Base-by-base conservation (phyloP, 805 yeast genomes). In the Kazachstania bromeliacearum region DNA sequence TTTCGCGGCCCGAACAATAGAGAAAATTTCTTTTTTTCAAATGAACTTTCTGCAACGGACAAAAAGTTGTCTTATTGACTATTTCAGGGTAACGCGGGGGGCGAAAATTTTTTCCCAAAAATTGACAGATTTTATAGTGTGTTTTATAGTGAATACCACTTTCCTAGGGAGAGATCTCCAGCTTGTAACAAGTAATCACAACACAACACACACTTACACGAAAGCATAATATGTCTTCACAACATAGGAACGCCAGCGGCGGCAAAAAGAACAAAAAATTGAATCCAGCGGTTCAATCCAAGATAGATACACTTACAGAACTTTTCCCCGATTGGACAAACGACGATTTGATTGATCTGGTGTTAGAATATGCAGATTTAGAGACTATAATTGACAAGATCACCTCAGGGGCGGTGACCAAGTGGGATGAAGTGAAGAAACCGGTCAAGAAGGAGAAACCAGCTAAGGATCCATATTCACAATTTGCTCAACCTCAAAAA, bases 271-370 rank as follows among this genome's bases (percentile, higher is more conserved):
- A 33, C 31, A 48, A 46, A 32, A 59, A 57, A 42, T 39, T 53
- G 33, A 53, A 47, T 37, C 52, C 61, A 28, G 65, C 57, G 33
- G 41, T 53, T 31, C 57, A 57, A 40, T 49, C 49, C 36, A 66
- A 71, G 56, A 66, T 74, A 40, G 62, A 62, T 36, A 74, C 82
- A 25, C 72, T 89, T 48, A 60, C 70, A 34, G 97, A 89, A 62
- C 70, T 92, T 67, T 88, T 92, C 66, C 95, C 96, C 30, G 95
- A 84, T 56, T 92, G 98, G 98, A 73, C 83, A 33, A 67, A 71
- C 36, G 94, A 83, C 20, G 98, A 92, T 57, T 75, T 92, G 55
- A 63, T 68, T 31, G 74, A 79, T 36, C 76, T 85, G 40, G 76
- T 88, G 48, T 68, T 69, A 39, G 97, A 92, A 62, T 73, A 79